These are phyloP conservation scores for Tubosaeta sp. DNA, from an alignment of 768 basidiomycete species.

Conservation along the genomic window DNA sequence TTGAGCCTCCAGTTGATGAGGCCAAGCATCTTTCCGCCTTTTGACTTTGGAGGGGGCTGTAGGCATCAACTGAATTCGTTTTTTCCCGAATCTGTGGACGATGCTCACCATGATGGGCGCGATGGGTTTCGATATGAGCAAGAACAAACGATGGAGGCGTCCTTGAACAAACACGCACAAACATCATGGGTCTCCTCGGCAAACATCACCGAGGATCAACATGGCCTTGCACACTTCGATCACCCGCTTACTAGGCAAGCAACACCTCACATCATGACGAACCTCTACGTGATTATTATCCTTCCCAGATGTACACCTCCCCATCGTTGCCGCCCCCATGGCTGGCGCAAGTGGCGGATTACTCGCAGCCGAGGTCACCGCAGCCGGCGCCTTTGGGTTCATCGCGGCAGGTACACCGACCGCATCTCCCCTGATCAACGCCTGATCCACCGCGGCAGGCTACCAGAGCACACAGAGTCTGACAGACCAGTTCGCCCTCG, in stretches of 20 bases:
- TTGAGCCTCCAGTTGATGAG: slow-evolving; percentile 98
- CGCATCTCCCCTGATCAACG: background rate
- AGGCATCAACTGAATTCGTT: slow-evolving; percentile 7
- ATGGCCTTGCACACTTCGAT: slow-evolving; percentile 36
- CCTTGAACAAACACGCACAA: slow-evolving; percentile 33
- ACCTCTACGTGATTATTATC: background rate
- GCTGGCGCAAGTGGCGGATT: slow-evolving; percentile 61
- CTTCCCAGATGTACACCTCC: slow-evolving; percentile 47
- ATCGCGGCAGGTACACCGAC: slow-evolving; percentile 49
- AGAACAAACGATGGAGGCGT: slow-evolving; percentile 18
- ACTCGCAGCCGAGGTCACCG: slow-evolving; percentile 57
- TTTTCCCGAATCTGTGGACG: slow-evolving; percentile 9
- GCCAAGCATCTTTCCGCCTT: slow-evolving; percentile 96
- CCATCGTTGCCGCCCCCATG: slow-evolving; percentile 68
- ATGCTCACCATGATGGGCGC: slow-evolving; percentile 57
- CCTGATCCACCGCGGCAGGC: slow-evolving; percentile 33
- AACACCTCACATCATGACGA: background rate
- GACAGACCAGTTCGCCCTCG: slow-evolving; percentile 47
- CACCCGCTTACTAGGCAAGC: slow-evolving; percentile 49
- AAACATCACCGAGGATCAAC: background rate
- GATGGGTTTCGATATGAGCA: slow-evolving; percentile 21
- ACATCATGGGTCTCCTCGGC: slow-evolving; percentile 14
- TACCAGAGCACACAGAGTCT: slow-evolving; percentile 45
- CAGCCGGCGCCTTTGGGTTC: slow-evolving; percentile 76
- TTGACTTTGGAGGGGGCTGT: slow-evolving; percentile 95